phyloP scores from a whole-genome alignment of 495 filamentous ascomycete genomes.

The Bombardia bombarda region DNA sequence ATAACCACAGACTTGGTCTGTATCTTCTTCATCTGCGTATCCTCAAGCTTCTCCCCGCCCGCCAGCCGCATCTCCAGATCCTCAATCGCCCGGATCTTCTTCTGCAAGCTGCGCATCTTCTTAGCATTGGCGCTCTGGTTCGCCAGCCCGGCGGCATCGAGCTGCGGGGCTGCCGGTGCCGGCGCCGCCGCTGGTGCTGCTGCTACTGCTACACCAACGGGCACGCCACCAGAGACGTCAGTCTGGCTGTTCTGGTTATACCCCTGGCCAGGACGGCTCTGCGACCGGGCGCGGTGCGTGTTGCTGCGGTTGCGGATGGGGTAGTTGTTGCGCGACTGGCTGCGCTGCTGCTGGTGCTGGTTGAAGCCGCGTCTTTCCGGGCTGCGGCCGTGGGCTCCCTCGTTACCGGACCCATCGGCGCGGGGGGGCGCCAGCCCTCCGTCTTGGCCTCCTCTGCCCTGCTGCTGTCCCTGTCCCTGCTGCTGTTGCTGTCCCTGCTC shows the following conservation, averaged over 20 bases:
- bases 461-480: no score
- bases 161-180: no score
- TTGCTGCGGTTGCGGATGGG: slow-evolving; percentile 38
- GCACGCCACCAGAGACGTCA: slow-evolving; percentile 18
- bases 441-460: slow-evolving; percentile 16
- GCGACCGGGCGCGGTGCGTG: slow-evolving; percentile 29
- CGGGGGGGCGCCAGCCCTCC: slow-evolving; percentile 34
- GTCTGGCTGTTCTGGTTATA: slow-evolving; percentile 15
- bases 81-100: slow-evolving; percentile 96
- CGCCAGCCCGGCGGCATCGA: slow-evolving; percentile 25
- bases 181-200: no score
- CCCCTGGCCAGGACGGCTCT: slow-evolving; percentile 30
- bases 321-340: slow-evolving; percentile 49
- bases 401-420: slow-evolving; percentile 28
- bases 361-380: slow-evolving; percentile 58
- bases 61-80: slow-evolving; percentile 95
- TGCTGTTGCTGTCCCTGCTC: no score
- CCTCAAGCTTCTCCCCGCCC: slow-evolving; percentile 90
- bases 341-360: slow-evolving; percentile 37
- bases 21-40: slow-evolving; percentile 98
- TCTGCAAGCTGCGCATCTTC: slow-evolving; percentile 82
- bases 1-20: slow-evolving; percentile 74
- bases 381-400: slow-evolving; percentile 55
- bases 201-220: slow-evolving; percentile 23
- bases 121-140: slow-evolving; percentile 61